Base-by-base conservation (phyloP, 768 basidiomycete species). In the Auriscalpium microsporum region DNA sequence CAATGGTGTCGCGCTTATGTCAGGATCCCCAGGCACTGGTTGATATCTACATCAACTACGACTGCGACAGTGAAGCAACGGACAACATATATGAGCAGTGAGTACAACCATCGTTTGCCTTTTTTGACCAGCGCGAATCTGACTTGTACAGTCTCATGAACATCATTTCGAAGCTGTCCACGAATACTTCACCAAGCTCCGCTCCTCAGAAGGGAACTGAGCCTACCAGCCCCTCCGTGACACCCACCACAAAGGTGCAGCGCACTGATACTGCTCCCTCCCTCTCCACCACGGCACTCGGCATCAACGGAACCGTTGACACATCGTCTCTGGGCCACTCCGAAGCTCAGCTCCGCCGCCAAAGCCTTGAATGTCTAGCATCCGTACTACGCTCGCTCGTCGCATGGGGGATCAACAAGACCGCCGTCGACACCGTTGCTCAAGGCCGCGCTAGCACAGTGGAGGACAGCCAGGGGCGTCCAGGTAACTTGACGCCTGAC, bases 11-110 rank as follows among this genome's bases (percentile, higher is more conserved):
- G 16, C 82, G 89, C 44, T 73, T 99, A 14, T 94, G 90, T 64
- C 90, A 95, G 68, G 96, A 98, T 65, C 94, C 96, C 2, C 96
- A 98, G 69, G 94, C 95, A 9, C 76, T 99, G 17, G 96, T 99
- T 34, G 96, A 99, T 69, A 84, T 98, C 55, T 99, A 98, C 72
- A 84, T 99, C 68, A 99, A 99, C 69, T 99, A 99, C 66, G 96
- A 99, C 66, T 99, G 96, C 67, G 96, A 99, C 65, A 82, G 92
- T 56, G 87, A 92, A 56, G 92, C 95, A 4, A 80, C 81, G 10
- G 95, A 96, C 65, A 98, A 99, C 71, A 94, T 98, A 56, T 99
- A 98, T 70, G 96, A 99, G 65, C 90, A 90, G 84, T 91, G 64
- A 65, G 86, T 71, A 9, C 53, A n/a, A 7, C 36, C 28, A 4